Evolutionary conservation across 805 yeast genomes (phyloP).

Genomic region (Maudiozyma barnettii): DNA sequence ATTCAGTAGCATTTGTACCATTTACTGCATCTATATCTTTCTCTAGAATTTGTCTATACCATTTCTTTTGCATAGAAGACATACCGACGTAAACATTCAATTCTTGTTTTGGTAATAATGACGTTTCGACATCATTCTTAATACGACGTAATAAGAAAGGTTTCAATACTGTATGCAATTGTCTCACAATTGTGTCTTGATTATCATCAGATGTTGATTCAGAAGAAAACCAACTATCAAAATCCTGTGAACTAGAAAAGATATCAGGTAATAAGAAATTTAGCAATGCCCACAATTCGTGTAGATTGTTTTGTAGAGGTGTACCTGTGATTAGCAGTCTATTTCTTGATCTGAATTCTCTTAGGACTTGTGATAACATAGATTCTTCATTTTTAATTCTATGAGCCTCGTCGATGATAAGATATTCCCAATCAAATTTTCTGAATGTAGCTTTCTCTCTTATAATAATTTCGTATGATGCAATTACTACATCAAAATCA

Average conservation of each 20-base stretch:
- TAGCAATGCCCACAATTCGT: slow-evolving; percentile 73
- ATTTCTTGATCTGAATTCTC: slow-evolving; percentile 62
- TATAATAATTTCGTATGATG: slow-evolving; percentile 71
- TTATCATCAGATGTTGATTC: slow-evolving; percentile 30
- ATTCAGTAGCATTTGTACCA: slow-evolving; percentile 65
- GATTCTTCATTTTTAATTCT: slow-evolving; percentile 73
- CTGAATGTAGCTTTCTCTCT: slow-evolving; percentile 58
- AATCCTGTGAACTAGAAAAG: slow-evolving; percentile 63
- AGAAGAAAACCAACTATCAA: slow-evolving; percentile 64
- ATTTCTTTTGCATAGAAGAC: slow-evolving; percentile 66
- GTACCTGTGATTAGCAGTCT: slow-evolving; percentile 74
- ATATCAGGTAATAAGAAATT: slow-evolving; percentile 73
- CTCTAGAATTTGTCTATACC: slow-evolving; percentile 71
- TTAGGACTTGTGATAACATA: slow-evolving; percentile 59
- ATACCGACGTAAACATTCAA: slow-evolving; percentile 65
- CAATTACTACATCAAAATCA: slow-evolving; percentile 62
- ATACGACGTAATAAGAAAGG: slow-evolving; percentile 72
- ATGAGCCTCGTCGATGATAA: slow-evolving; percentile 73
- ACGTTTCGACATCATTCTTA: slow-evolving; percentile 70
- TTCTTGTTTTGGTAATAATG: slow-evolving; percentile 67
- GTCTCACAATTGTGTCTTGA: slow-evolving; percentile 50
- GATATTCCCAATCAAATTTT: slow-evolving; percentile 68
- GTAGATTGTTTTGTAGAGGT: slow-evolving; percentile 70
- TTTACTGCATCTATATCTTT: slow-evolving; percentile 79
- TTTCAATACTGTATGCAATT: slow-evolving; percentile 62